A percentile compares a stretch with the other conserved stretches of the same genome.
Evolutionary conservation across 2,329 filamentous ascomycete genomes (phyloP).

Genomic region (Talaromyces islandicus): DNA sequence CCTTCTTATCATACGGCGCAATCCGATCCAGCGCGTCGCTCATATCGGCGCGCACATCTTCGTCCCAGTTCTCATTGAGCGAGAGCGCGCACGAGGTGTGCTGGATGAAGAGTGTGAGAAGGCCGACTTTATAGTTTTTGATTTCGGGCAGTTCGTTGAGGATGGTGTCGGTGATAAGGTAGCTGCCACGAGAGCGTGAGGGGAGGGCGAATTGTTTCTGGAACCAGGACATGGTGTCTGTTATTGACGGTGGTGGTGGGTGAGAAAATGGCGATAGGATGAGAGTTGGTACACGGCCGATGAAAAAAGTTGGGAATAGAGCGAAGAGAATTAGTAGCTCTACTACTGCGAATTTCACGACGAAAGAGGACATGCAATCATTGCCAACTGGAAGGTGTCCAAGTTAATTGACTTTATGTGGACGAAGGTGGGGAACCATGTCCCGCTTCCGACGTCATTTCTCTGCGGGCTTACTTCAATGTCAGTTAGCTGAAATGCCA

Average conservation of each 20-base stretch:
- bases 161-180: conserved; percentile 80
- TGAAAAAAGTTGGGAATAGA: conserved; percentile 45
- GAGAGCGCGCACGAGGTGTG: conserved; percentile 88
- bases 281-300: conserved; percentile 4
- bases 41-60: conserved; percentile 88
- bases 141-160: conserved; percentile 70
- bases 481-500: not conserved
- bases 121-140: conserved; percentile 71
- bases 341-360: conserved; percentile 4
- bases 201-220: conserved; percentile 83
- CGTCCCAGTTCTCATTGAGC: conserved; percentile 87
- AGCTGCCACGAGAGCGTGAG: conserved; percentile 70
- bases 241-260: not conserved
- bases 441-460: not conserved
- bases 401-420: not conserved
- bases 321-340: conserved; percentile 41
- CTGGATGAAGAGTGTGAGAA: conserved; percentile 87
- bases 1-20: conserved; percentile 72
- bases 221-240: conserved; percentile 59
- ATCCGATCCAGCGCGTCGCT: conserved; percentile 87
- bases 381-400: not conserved
- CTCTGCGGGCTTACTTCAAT: not conserved
- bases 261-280: conserved; percentile 24
- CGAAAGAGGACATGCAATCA: not conserved
- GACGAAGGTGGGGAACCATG: not conserved